Evolutionary conservation across 345 rosid genomes (phyloP), one percentile per base, ranked within the genome.

Genomic region (Cardamine chenopodiifolia): DNA sequence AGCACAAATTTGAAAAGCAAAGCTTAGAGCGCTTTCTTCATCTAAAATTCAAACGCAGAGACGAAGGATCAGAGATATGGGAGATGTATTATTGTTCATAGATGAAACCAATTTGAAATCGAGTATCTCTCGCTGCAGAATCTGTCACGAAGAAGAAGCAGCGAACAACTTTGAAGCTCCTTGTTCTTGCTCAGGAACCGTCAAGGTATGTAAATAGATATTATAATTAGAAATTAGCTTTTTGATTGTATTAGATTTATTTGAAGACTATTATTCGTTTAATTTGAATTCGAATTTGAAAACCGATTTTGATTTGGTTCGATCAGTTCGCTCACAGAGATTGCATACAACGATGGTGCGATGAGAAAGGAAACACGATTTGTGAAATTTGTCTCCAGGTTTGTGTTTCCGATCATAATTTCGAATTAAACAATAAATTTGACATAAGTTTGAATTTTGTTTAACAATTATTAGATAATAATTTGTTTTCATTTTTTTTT

Each of bases 381-480:
- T 95, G 98, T 63, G 99, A 95, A 87, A 88, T 95, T 14, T 95
- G 98, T 78, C 96, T 95, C 20, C 93, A 92, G 97, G 97, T 95
- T 59, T 58, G 32, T 34, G n/a, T 54, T n/a, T 35, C 29, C 48
- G 3, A 53, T 48, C 3, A 7, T 23, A 6, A 9, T 40, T 55
- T n/a, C 6, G 2, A 49, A 20, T 14, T 20, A 0, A 15, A 52
- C 44, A 35, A 25, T 19, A 0, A 4, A 42, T n/a, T n/a, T n/a
- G n/a, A n/a, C n/a, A n/a, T 19, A 2, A 48, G 34, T 57, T 57
- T 6, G 0, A 6, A 39, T 2, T 15, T 78, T n/a, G 47, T 35
- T 22, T 14, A 19, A 12, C 5, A 32, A 14, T 15, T 50, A 4
- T 50, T 50, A 25, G 18, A 53, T 53, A 23, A 8, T 25, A 26